Evolutionary conservation across 768 basidiomycete species (phyloP), one percentile per base, ranked within the genome.

Genomic region (Rhizopogon roseolus): DNA sequence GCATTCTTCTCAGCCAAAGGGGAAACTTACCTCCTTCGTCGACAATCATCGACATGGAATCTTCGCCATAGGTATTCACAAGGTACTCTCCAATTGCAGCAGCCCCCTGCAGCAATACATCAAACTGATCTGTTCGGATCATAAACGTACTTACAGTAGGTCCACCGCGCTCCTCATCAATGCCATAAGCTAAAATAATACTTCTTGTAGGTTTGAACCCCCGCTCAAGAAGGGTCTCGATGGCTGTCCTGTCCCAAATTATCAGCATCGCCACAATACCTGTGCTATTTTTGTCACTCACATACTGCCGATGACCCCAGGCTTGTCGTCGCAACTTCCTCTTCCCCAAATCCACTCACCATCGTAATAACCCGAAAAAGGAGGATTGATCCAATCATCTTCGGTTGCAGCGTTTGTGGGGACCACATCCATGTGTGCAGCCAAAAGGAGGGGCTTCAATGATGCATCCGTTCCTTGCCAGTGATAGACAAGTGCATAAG

Each of bases 401-500:
- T 71, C 60, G 0, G 78, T 81, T 4, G 69, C 67, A 2, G 71
- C 72, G 43, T 77, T 69, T 22, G 81, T 76, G 1, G 80, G 81
- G 4, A 81, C 81, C 13, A 81, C 78, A 40, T 82, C 81, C 54
- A 57, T 55, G 59, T 82, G 81, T 13, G 76, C 79, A 13, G 75
- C 65, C 25, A 81, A 67, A 10, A 86, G 68, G 1, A 85, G 56
- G 0, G 84, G 86, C 62, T 85, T 84, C 44, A 80, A 65, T 10
- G 66, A 61, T 10, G 69, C 50, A 45, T 81, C 71, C 17, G 73
- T 72, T 13, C 84, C 85, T 44, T 76, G 67, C 82, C 82, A 86
- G 19, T 76, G 74, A 61, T 80, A 84, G 2, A 86, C 67, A n/a
- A 86, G 70, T 0, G 80, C 84, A 45, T 79, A 84, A 0, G 78